These are phyloP conservation scores for Arthrobotrys sphaeroides DNA, from an alignment of 2,329 filamentous ascomycete species.

Conservation along the genomic window DNA sequence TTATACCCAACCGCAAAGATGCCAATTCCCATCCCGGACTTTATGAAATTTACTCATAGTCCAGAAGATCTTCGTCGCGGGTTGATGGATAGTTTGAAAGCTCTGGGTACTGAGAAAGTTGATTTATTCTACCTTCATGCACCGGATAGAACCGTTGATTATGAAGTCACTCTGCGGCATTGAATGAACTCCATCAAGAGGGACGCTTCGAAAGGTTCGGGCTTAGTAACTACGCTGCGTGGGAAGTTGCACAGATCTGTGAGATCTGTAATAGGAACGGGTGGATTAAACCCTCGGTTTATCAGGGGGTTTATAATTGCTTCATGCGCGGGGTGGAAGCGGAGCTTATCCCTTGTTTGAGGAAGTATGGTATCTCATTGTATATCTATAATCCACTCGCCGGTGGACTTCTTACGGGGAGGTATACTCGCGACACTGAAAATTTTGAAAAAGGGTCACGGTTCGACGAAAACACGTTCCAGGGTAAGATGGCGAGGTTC, in stretches of 20 bases:
- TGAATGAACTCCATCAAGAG: conserved; percentile 83
- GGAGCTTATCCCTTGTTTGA: conserved; percentile 77
- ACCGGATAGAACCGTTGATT: conserved; percentile 73
- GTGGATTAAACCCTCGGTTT: conserved; percentile 85
- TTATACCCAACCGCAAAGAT: conserved; percentile 24
- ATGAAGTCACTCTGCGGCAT: conserved; percentile 80
- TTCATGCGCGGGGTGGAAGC: conserved; percentile 78
- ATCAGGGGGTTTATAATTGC: conserved; percentile 87
- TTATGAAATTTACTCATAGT: conserved; percentile 21
- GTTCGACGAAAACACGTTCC: conserved; percentile 69
- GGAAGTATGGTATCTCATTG: conserved; percentile 78
- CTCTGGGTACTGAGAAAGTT: conserved; percentile 60
- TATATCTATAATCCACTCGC: conserved; percentile 85
- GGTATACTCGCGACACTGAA: conserved; percentile 70
- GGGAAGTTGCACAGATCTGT: conserved; percentile 85
- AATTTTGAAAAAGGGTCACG: conserved; percentile 55
- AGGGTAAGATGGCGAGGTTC: conserved; percentile 69
- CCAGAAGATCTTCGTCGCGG: conserved; percentile 17
- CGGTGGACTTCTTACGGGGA: conserved; percentile 81
- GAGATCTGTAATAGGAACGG: conserved; percentile 79
- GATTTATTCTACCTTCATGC: conserved; percentile 84
- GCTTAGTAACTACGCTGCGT: conserved; percentile 84
- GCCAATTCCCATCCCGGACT: not conserved
- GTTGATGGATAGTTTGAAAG: conserved; percentile 35
- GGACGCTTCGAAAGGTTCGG: conserved; percentile 86